These are phyloP conservation scores for Trebouxia sp. DNA, from an alignment of 139 green algal species.

Conservation along the genomic window DNA sequence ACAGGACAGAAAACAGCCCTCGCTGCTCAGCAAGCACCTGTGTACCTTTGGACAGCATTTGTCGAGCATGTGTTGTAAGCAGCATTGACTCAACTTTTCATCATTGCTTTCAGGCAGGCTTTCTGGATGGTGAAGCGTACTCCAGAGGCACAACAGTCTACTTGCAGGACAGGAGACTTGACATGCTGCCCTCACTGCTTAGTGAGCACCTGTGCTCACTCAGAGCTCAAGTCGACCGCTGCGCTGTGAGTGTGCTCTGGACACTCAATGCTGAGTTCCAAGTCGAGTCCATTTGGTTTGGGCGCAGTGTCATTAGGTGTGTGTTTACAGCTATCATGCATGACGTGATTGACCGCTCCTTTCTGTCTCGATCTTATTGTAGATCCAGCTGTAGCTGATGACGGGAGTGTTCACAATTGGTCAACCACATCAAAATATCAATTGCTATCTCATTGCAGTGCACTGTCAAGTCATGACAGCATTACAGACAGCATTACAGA, in stretches of 20 bases:
- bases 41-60: too few relatives aligned
- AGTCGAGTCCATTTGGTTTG: slow-evolving; percentile 61
- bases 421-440: too few relatives aligned
- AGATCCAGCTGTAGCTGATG: too few relatives aligned
- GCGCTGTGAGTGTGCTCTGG: slow-evolving; percentile 70
- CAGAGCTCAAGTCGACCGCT: slow-evolving; percentile 48
- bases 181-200: slow-evolving; percentile 66
- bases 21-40: too few relatives aligned
- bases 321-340: too few relatives aligned
- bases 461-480: too few relatives aligned
- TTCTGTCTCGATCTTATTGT: too few relatives aligned
- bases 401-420: too few relatives aligned
- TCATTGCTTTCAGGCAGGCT: slow-evolving; percentile 24
- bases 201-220: slow-evolving; percentile 72
- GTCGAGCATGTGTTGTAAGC: neutral
- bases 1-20: too few relatives aligned
- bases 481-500: too few relatives aligned
- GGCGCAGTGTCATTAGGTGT: slow-evolving; percentile 63
- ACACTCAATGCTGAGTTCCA: slow-evolving; percentile 44
- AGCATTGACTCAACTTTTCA: neutral
- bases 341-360: too few relatives aligned
- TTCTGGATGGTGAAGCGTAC: slow-evolving; percentile 57
- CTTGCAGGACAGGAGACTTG: slow-evolving; percentile 58
- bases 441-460: too few relatives aligned
- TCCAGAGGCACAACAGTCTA: slow-evolving; percentile 59